A percentile compares a stretch with the other conserved stretches of the same genome.
These are phyloP conservation scores for Phaeosphaeriaceae sp. DNA, from an alignment of 2,329 filamentous ascomycete species.

Conservation along the genomic window DNA sequence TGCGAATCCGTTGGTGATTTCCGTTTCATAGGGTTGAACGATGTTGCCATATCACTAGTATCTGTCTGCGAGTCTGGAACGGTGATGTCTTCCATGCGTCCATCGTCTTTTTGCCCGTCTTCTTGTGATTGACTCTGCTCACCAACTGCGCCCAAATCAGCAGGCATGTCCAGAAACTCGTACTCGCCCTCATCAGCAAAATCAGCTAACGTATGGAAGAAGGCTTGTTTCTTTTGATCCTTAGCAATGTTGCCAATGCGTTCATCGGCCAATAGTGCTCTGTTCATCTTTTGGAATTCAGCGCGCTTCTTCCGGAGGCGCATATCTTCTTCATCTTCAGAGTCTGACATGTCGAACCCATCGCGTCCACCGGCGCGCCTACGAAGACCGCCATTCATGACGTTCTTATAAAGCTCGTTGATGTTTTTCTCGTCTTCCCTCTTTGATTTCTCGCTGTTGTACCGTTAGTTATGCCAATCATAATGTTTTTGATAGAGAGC, in stretches of 20 bases:
- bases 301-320: slow-evolving; percentile 80
- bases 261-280: slow-evolving; percentile 85
- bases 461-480: slow-evolving; percentile 26
- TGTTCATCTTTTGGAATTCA: slow-evolving; percentile 91
- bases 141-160: slow-evolving; percentile 31
- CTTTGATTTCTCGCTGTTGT: slow-evolving; percentile 74
- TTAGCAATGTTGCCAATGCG: slow-evolving; percentile 88
- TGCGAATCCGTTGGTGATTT: slow-evolving; percentile 50
- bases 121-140: slow-evolving; percentile 39
- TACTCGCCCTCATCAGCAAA: slow-evolving; percentile 73
- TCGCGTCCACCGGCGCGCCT: slow-evolving; percentile 72
- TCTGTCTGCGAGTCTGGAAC: slow-evolving; percentile 51
- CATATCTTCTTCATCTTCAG: slow-evolving; percentile 83
- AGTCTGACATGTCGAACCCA: slow-evolving; percentile 79
- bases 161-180: slow-evolving; percentile 70
- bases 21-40: slow-evolving; percentile 46
- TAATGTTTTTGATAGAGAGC: slow-evolving; percentile 31
- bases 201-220: slow-evolving; percentile 89
- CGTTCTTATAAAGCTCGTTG: slow-evolving; percentile 89
- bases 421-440: slow-evolving; percentile 84
- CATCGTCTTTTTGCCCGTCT: slow-evolving; percentile 11
- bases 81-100: slow-evolving; percentile 25
- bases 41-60: slow-evolving; percentile 6
- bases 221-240: slow-evolving; percentile 87
- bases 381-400: slow-evolving; percentile 85